A percentile compares a stretch with the other conserved stretches of the same genome.
phyloP scores from a whole-genome alignment of 768 basidiomycete species.

The Lactarius deliciosus region DNA sequence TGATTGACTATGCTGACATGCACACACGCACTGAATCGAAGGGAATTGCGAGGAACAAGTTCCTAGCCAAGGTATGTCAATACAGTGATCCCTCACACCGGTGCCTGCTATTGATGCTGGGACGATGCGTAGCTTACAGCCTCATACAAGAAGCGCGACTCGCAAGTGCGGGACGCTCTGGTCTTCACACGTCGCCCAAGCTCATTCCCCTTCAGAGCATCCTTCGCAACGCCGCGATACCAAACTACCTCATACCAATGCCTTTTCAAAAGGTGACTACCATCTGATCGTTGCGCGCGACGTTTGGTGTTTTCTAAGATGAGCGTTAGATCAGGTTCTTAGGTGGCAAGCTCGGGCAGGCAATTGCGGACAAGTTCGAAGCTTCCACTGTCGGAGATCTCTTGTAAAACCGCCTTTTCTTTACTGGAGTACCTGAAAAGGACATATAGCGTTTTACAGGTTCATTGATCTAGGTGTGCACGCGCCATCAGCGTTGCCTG shows the following conservation, averaged over 20 bases:
- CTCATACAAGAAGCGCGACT: constrained; percentile 88
- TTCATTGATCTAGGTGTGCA: constrained; percentile 54
- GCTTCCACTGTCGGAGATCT: constrained; percentile 89
- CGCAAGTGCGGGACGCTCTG: constrained; percentile 52
- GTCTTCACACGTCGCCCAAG: background rate
- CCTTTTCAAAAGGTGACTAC: constrained; percentile 53
- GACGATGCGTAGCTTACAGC: constrained; percentile 63
- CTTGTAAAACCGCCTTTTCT: constrained; percentile 52
- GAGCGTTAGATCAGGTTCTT: constrained; percentile 78
- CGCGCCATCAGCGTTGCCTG: constrained; percentile 14
- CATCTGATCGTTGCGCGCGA: constrained; percentile 7
- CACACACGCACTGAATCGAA: constrained; percentile 39
- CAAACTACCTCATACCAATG: constrained; percentile 79
- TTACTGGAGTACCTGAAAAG: background rate
- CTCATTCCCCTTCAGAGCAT: constrained; percentile 57
- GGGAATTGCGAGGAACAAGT: constrained; percentile 93
- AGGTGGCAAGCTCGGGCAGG: constrained; percentile 91
- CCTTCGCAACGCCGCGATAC: constrained; percentile 78
- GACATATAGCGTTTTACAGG: constrained; percentile 37
- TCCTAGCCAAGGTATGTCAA: constrained; percentile 78
- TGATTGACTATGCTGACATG: background rate
- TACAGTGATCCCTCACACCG: constrained; percentile 4
- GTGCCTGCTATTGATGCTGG: background rate
- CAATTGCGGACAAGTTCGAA: constrained; percentile 84
- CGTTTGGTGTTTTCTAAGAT: background rate